Evolutionary conservation across 202 grass and related monocot species (phyloP).

Genomic region (Panicum virgatum): DNA sequence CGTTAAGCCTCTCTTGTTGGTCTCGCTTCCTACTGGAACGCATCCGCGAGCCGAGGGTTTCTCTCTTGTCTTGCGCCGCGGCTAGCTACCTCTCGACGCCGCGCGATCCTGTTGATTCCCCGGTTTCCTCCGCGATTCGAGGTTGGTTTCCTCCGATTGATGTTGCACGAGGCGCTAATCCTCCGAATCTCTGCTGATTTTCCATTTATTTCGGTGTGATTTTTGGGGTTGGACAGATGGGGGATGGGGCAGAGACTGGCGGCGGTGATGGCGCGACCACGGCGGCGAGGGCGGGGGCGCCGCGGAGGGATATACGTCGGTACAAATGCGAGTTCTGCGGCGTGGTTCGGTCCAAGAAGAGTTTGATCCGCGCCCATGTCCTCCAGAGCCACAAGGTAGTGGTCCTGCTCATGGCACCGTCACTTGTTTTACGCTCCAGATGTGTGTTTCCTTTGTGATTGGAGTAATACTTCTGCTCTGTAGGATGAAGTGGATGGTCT

Average conservation of each 20-base stretch:
- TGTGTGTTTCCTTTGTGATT: background rate
- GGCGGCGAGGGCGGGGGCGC: background rate
- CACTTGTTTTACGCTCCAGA: background rate
- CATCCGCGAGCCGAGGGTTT: constrained; percentile 29
- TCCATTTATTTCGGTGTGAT: background rate
- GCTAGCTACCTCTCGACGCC: background rate
- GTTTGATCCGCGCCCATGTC: constrained; percentile 64
- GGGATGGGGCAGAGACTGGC: background rate
- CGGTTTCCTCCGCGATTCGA: background rate
- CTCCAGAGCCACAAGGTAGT: constrained; percentile 56
- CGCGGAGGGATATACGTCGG: constrained; percentile 52
- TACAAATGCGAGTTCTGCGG: constrained; percentile 78
- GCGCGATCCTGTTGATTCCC: background rate
- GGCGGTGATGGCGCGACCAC: background rate
- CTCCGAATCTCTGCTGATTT: background rate
- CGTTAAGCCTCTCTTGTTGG: background rate
- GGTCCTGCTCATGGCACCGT: background rate
- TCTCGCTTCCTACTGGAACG: too few relatives aligned
- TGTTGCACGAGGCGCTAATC: background rate
- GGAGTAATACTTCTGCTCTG: background rate
- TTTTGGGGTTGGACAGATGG: constrained; percentile 1
- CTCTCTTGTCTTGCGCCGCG: constrained; percentile 21
- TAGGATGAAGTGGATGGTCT: constrained; percentile 52
- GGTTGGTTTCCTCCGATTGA: constrained; percentile 11
- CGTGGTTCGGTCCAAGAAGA: constrained; percentile 75